Evolutionary conservation across 176 grass and related monocot species (phyloP), one percentile per base, ranked within the genome.

Genomic region (Oryza longistaminata): DNA sequence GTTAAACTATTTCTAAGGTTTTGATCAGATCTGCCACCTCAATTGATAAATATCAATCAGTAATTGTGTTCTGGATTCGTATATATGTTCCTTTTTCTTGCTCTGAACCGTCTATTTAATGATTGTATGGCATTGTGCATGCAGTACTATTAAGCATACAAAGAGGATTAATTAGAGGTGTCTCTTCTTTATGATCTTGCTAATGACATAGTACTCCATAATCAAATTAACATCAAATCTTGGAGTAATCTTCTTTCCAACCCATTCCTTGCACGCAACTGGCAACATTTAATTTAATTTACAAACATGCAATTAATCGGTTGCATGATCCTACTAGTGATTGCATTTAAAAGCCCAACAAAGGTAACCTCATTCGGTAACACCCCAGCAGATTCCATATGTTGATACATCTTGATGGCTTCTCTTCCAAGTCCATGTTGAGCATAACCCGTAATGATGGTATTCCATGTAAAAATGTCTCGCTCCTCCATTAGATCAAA

Each of bases 321-420:
- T 58, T 58, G 52, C 52, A 21, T 21, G 58, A 22, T 10, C 10
- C 21, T 21, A 55, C 16, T 42, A 42, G 8, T 42, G 3, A 61
- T 61, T 62, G 87, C 89, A 91, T 91, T 88, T 65, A 94, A 70
- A 90, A 94, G 84, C 27, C 92, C 92, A 27, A 91, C 81, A 60
- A 94, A 94, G 76, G 92, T 94, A 81, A 94, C 89, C 39, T 87
- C 81, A 11, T 94, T 88, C 67, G 87, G 92, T 69, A 85, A 48
- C 58, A 87, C 68, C 50, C 84, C 81, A 40, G 70, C 74, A 58
- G 65, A 83, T 79, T 76, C 22, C 92, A 94, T 94, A 64, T 80
- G 67, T 48, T 74, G 34, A 76, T 82, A 94, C 43, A 90, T 87
- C 50, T 75, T 72, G 68, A 91, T 82, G 15, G 92, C 86, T 53